Percentiles rank a stretch among this genome's conserved stretches.
These are phyloP conservation scores for Penicillium herquei DNA, from an alignment of 495 filamentous ascomycete species.

Conservation along the genomic window DNA sequence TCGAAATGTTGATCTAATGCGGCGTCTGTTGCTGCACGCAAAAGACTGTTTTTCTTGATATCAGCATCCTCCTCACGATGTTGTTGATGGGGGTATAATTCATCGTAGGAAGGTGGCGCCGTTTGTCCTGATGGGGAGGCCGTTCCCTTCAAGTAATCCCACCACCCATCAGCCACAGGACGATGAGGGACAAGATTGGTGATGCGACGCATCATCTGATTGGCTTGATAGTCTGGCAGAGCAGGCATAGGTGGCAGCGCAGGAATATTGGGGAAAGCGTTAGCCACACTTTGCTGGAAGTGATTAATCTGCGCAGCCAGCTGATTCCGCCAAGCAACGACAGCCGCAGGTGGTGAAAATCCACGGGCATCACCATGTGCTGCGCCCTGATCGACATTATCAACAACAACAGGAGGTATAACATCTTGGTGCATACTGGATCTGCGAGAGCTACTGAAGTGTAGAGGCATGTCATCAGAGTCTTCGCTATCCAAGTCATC, in stretches of 20 bases:
- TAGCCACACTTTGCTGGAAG: constrained; percentile 68
- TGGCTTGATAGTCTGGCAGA: constrained; percentile 70
- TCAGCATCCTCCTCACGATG: constrained; percentile 44
- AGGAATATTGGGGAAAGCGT: constrained; percentile 68
- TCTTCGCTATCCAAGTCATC: constrained; percentile 37
- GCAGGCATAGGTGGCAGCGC: constrained; percentile 57
- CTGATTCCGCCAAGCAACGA: constrained; percentile 74
- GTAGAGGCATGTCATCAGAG: constrained; percentile 35
- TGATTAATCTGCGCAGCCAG: constrained; percentile 76
- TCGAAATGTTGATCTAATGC: constrained; percentile 68
- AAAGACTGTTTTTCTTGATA: constrained; percentile 60
- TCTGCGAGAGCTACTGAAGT: constrained; percentile 45
- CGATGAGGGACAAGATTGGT: constrained; percentile 68
- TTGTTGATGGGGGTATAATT: constrained; percentile 65
- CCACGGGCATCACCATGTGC: constrained; percentile 30
- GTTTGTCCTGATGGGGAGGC: constrained; percentile 39
- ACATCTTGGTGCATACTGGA: constrained; percentile 44
- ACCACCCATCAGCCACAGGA: constrained; percentile 60
- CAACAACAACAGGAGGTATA: constrained; percentile 15
- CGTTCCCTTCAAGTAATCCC: constrained; percentile 60
- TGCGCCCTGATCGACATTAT: constrained; percentile 24
- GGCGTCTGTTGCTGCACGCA: constrained; percentile 62
- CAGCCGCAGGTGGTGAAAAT: constrained; percentile 58
- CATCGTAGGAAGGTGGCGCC: constrained; percentile 75
- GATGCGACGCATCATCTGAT: constrained; percentile 71